Evolutionary conservation across 2,329 filamentous ascomycete species (phyloP).

Genomic region (Colletotrichum gigasporum): DNA sequence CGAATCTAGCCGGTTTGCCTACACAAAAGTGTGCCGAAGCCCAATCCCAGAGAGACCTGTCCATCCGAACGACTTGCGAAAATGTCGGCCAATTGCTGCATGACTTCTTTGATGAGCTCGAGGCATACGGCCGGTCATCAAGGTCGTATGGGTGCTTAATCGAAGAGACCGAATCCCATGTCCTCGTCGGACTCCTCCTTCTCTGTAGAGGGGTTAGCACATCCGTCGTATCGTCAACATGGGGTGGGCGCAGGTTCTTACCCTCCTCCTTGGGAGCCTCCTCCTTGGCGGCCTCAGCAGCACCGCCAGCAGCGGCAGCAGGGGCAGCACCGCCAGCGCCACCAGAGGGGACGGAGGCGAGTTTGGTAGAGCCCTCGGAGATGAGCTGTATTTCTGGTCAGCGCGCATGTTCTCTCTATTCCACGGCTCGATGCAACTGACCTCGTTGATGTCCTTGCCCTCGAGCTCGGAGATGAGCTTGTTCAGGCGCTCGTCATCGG

Average conservation of each 20-base stretch:
- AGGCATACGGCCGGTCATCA: constrained; percentile 40
- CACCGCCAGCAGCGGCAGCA: constrained; percentile 73
- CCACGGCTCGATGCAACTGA: constrained; percentile 53
- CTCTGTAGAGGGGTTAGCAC: constrained; percentile 51
- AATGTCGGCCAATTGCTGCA: constrained; percentile 42
- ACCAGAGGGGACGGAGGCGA: constrained; percentile 96
- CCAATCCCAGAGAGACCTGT: constrained; percentile 37
- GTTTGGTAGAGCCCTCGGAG: constrained; percentile 87
- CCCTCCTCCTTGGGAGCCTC: constrained; percentile 79
- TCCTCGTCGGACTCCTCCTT: constrained; percentile 58
- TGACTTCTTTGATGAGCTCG: constrained; percentile 45
- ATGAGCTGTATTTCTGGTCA: constrained; percentile 74
- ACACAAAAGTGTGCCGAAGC: constrained; percentile 30
- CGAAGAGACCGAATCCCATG: constrained; percentile 75
- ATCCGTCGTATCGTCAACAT: constrained; percentile 2
- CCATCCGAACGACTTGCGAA: constrained; percentile 42
- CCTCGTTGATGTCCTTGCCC: constrained; percentile 93
- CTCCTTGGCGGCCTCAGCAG: constrained; percentile 69
- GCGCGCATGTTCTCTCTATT: not conserved
- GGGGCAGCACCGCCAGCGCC: constrained; percentile 79
- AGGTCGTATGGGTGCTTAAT: constrained; percentile 60
- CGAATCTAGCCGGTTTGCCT: constrained; percentile 30
- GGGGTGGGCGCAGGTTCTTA: constrained; percentile 65
- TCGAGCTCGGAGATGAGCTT: constrained; percentile 90
- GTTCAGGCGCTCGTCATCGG: constrained; percentile 85